phyloP scores from a whole-genome alignment of 1,139 yeast species.

The Kazachstania sp. region DNA sequence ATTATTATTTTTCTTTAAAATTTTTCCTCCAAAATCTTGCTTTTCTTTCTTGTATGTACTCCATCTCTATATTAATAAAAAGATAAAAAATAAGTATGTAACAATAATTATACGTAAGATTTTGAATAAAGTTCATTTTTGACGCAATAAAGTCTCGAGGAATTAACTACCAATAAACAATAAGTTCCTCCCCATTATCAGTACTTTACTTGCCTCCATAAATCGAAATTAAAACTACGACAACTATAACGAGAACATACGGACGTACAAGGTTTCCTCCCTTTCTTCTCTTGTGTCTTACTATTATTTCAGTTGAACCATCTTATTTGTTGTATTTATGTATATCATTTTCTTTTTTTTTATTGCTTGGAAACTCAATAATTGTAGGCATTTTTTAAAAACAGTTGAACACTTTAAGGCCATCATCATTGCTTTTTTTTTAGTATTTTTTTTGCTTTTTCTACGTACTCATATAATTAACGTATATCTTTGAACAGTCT shows the following conservation, averaged over 20 bases:
- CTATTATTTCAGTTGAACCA: not conserved
- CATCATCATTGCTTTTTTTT: not conserved
- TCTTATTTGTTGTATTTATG: not conserved
- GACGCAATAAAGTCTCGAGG: not conserved
- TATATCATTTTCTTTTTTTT: not conserved
- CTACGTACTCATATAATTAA: too few species aligned
- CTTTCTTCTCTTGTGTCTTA: too few species aligned
- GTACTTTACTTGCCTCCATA: too few species aligned
- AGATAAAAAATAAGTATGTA: too few species aligned
- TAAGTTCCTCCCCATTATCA: too few species aligned
- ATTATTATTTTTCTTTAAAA: not conserved
- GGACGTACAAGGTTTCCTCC: too few species aligned
- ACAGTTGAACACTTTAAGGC: not conserved
- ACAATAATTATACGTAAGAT: too few species aligned
- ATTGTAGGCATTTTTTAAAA: not conserved
- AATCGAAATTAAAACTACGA: not conserved
- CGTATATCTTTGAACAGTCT: too few species aligned
- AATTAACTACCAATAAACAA: not conserved
- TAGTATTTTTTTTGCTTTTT: too few species aligned
- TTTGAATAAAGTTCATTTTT: too few species aligned
- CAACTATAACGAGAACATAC: not conserved
- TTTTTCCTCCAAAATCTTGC: not conserved
- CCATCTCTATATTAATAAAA: not conserved
- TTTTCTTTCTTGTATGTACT: not conserved
- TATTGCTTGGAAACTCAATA: not conserved